Evolutionary conservation across 1,284 basidiomycete genomes (phyloP).

Genomic region (Fistulinella staudtii): DNA sequence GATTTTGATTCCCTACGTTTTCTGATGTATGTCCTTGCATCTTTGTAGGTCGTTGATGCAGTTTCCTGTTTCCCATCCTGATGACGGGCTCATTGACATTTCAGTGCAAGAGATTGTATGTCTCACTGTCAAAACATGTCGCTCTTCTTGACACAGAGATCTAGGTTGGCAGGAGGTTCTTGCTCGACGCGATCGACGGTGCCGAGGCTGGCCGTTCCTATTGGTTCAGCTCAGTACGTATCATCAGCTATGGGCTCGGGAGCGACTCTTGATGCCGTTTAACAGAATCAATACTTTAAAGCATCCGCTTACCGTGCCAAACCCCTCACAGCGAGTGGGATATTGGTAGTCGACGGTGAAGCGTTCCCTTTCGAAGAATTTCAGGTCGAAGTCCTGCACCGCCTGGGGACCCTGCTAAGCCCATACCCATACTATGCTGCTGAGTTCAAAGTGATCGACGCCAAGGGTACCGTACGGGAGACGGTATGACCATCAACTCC

Average conservation of each 20-base stretch:
- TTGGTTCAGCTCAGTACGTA: constrained; percentile 56
- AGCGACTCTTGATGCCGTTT: constrained; percentile 1
- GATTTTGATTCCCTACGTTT: too few species aligned
- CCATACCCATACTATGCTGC: constrained; percentile 63
- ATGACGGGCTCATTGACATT: constrained; percentile 81
- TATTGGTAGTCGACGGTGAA: constrained; percentile 82
- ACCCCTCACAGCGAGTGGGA: constrained; percentile 53
- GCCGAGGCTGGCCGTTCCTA: constrained; percentile 66
- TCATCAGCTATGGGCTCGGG: neutral
- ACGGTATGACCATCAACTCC: constrained; percentile 4
- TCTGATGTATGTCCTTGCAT: constrained; percentile 1
- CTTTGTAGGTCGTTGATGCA: constrained; percentile 71
- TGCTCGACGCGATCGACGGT: constrained; percentile 62
- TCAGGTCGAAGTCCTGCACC: constrained; percentile 78
- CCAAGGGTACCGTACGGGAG: constrained; percentile 17
- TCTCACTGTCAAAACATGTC: neutral
- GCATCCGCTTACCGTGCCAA: constrained; percentile 73
- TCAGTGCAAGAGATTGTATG: constrained; percentile 64
- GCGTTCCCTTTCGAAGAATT: constrained; percentile 74
- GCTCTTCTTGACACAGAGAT: constrained; percentile 17
- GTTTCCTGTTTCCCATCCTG: constrained; percentile 77
- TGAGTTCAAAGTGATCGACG: constrained; percentile 40
- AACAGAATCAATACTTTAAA: constrained; percentile 78
- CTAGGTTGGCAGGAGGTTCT: constrained; percentile 42
- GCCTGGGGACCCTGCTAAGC: constrained; percentile 68